Evolutionary conservation across 768 basidiomycete species (phyloP).

Genomic region (Jaapia argillacea): DNA sequence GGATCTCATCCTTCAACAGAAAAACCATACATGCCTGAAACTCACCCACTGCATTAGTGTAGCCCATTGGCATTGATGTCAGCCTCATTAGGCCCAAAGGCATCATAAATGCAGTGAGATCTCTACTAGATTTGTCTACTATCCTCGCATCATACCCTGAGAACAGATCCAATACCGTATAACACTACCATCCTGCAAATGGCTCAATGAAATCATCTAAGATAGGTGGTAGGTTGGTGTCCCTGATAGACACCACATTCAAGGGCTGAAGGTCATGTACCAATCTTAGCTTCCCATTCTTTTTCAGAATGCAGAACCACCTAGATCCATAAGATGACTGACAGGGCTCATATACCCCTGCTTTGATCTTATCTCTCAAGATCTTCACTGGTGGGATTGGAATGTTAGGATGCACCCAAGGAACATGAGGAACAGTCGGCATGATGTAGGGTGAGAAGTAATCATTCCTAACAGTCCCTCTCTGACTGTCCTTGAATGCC

Average conservation of each 20-base stretch:
- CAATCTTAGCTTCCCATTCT: constrained; percentile 18
- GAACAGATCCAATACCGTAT: constrained; percentile 9
- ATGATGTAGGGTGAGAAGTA: constrained; percentile 20
- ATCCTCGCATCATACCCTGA: constrained; percentile 9
- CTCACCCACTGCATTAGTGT: constrained; percentile 12
- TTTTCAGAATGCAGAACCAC: constrained; percentile 30
- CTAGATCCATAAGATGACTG: constrained; percentile 23
- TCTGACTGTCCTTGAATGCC: constrained; percentile 12
- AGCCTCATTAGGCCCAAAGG: constrained; percentile 7
- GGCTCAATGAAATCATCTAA: constrained; percentile 21
- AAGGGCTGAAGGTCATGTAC: constrained; percentile 30
- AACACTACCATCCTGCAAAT: constrained; percentile 9
- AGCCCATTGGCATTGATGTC: constrained; percentile 10
- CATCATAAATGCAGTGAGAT: constrained; percentile 11
- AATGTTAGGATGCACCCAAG: constrained; percentile 24
- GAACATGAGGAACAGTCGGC: constrained; percentile 22
- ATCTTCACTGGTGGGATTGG: constrained; percentile 27
- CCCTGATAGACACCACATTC: constrained; percentile 26
- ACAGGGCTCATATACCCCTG: constrained; percentile 27
- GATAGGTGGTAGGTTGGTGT: constrained; percentile 24
- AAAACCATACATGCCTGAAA: constrained; percentile 13
- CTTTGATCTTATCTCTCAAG: constrained; percentile 21
- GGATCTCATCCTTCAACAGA: constrained; percentile 15
- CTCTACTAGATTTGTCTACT: constrained; percentile 5
- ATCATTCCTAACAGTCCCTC: constrained; percentile 12